Conservation (phyloP, 129 eudicot species). For the Pittosporum tobira region DNA sequence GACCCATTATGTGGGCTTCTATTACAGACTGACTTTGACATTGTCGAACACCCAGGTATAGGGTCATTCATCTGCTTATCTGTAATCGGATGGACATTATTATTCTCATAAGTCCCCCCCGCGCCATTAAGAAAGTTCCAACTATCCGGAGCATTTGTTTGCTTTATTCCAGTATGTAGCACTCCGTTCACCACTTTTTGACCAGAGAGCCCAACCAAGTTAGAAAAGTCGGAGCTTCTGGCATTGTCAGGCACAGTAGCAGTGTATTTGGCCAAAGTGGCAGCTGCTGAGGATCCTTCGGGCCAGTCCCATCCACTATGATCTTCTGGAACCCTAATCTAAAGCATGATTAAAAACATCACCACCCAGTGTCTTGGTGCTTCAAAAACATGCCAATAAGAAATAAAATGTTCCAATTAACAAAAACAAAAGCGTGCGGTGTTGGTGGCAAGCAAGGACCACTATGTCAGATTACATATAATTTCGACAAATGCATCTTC, state of each 20-base stretch:
- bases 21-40: conserved; percentile 19
- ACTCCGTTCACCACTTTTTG: conserved; percentile 15
- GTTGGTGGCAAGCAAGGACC: background rate
- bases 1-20: conserved; percentile 23
- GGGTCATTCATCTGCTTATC: conserved; percentile 20
- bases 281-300: conserved; percentile 42
- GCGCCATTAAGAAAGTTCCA: conserved; percentile 12
- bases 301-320: conserved; percentile 81
- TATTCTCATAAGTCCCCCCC: conserved; percentile 16
- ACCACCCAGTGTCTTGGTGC: conserved; percentile 46
- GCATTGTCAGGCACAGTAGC: conserved; percentile 18
- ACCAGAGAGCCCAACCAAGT: conserved; percentile 25
- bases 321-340: conserved; percentile 69
- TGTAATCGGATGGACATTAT: conserved; percentile 20
- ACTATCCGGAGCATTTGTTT: conserved; percentile 17
- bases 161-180: conserved; percentile 9
- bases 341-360: conserved; percentile 57
- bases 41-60: conserved; percentile 16
- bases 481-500: background rate
- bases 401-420: conserved; percentile 29
- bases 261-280: conserved; percentile 24
- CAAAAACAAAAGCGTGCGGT: conserved; percentile 8
- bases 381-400: conserved; percentile 46
- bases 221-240: conserved; percentile 21
- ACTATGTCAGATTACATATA: background rate